Evolutionary conservation across 176 grass and related monocot species (phyloP), one percentile per base, ranked within the genome.

Genomic region (Triticum turgidum): DNA sequence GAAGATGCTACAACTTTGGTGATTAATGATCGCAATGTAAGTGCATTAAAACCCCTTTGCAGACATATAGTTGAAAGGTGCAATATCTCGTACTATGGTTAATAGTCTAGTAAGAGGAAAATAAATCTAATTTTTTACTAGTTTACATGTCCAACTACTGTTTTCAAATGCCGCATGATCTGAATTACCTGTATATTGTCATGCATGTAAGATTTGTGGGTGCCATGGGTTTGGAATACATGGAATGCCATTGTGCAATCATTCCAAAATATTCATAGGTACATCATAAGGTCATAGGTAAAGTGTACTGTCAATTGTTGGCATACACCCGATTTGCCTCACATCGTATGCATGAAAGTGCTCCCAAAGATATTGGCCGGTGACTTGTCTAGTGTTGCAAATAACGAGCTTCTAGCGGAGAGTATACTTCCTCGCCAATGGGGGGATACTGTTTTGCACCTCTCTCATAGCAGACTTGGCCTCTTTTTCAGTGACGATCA

Each of bases 11-110:
- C 77, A 33, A 56, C 38, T 39, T 81, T 84, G 30, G 77, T 89
- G 51, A 92, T 92, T 76, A 86, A 89, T 64, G 80, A 81, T 69
- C 87, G 87, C 38, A 92, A 92, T 87, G 91, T 89, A 87, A 87
- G 78, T 83, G 51, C 49, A 7, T 51, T 86, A 21, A 58, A 44
- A 35, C 38, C 39, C n/a, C 20, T 24, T 34, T 69, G 22, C 61
- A 14, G 22, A 75, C 5, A 73, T 78, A 67, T n/a, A 85, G 7
- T 52, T 18, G 71, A 21, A 51, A 13, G 44, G 68, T 78, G 76
- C 9, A 56, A 58, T 21, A 80, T 65, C 64, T 45, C 42, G 11
- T 45, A 45, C 42, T 11, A 45, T 12, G 42, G 42, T 45, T 45
- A 45, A 11, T 45, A 12, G 42, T 56, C 30, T 82, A n/a, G 45